Conservation (phyloP, 2,329 filamentous ascomycete species). For the Aspergillus sp. region DNA sequence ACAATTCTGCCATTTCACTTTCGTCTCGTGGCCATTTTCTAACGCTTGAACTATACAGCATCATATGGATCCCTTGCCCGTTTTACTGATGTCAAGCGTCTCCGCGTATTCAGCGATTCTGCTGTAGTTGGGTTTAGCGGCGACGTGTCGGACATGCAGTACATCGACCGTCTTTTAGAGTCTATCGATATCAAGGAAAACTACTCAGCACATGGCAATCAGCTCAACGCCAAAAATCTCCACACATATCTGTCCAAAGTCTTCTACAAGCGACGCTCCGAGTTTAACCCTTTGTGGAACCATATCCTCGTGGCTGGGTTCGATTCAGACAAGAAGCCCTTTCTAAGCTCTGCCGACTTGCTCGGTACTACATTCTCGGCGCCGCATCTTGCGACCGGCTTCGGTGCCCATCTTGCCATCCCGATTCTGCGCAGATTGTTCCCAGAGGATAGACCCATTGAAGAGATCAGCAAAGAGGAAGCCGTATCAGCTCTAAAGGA, state of each 20-base stretch:
- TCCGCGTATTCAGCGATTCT: conserved; percentile 81
- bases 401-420: conserved; percentile 87
- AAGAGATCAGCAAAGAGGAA: conserved; percentile 70
- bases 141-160: conserved; percentile 99
- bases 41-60: conserved; percentile 52
- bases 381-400: conserved; percentile 88
- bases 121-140: conserved; percentile 91
- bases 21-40: conserved; percentile 7
- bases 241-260: conserved; percentile 97
- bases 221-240: conserved; percentile 85
- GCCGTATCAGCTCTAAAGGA: conserved; percentile 81
- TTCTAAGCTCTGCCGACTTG: conserved; percentile 87
- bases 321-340: conserved; percentile 75
- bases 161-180: conserved; percentile 85
- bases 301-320: conserved; percentile 87
- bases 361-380: conserved; percentile 88
- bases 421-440: conserved; percentile 83
- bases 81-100: conserved; percentile 94
- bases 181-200: conserved; percentile 86
- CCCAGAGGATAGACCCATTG: conserved; percentile 77
- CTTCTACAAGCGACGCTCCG: conserved; percentile 89
- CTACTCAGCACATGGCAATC: conserved; percentile 61
- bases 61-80: conserved; percentile 96
- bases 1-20: conserved; percentile 24
- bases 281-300: conserved; percentile 98